Evolutionary conservation across 2,329 filamentous ascomycete genomes (phyloP).

Genomic region (Colletotrichum sublineola): DNA sequence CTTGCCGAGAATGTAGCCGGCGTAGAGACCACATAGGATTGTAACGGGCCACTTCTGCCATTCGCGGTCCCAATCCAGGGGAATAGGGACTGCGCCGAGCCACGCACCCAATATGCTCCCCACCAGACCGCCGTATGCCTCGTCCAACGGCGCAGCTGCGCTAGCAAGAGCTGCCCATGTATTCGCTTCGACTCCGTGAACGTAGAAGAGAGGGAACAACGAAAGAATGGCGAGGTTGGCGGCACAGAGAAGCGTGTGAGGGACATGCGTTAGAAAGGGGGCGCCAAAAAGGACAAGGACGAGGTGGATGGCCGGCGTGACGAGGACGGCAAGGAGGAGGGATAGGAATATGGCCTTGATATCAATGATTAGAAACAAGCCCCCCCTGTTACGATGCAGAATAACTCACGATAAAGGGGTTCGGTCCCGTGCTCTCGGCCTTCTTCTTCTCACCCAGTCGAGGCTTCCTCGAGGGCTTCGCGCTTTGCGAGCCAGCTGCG

Average conservation of each 20-base stretch:
- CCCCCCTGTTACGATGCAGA: background rate
- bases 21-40: conserved; percentile 84
- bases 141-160: conserved; percentile 80
- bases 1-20: conserved; percentile 81
- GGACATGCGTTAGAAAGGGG: conserved; percentile 83
- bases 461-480: conserved; percentile 61
- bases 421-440: conserved; percentile 58
- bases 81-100: conserved; percentile 95
- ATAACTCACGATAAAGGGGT: conserved; percentile 60
- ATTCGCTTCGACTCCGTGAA: conserved; percentile 80
- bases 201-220: conserved; percentile 85
- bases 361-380: background rate
- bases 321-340: conserved; percentile 73
- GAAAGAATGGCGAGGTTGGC: conserved; percentile 85
- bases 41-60: conserved; percentile 99
- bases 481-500: conserved; percentile 63
- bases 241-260: conserved; percentile 83
- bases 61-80: conserved; percentile 97
- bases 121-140: conserved; percentile 84
- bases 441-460: conserved; percentile 70
- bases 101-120: conserved; percentile 87
- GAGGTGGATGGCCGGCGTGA: conserved; percentile 73
- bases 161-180: conserved; percentile 80
- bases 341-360: conserved; percentile 60
- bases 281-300: conserved; percentile 90